Evolutionary conservation across 371 early-diverging fungal genomes (phyloP), one percentile per base, ranked within the genome.

Genomic region (Chytridium lagenaria): DNA sequence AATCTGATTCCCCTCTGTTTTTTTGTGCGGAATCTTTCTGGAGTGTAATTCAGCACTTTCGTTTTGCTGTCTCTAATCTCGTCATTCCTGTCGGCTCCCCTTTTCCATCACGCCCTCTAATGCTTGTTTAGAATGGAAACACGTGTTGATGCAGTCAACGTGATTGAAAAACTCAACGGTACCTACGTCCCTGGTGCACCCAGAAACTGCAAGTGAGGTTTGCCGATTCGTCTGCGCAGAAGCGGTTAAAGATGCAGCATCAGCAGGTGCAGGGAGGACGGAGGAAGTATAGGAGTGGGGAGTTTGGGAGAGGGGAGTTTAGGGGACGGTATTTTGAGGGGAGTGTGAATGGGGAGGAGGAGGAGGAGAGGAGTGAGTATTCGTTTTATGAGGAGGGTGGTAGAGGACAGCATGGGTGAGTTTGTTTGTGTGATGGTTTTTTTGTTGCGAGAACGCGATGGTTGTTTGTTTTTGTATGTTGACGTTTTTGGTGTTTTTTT

Each of bases 191-290:
- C 84, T 34, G 91, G 90, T n/a, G 80, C 87, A 1, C 84, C 23
- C 88, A 86, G 50, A 91, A 92, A 19, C 77, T 94, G 38, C 91
- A 92, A 71, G 91, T 93, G 10, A 90, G 93, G 2, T 93, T 92
- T 73, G 94, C 94, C 22, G 94, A 93, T 75, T 90, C 91, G 1
- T 83, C 85, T 23, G 92, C 90, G 31, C 93, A 94, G 74, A 93
- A 94, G 81, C 87, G 87, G 44, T 79, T 93, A 59, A 94, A 94
- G 81, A 16, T 30, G 44, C 34, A 67, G 67, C 69, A 74, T 36
- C 69, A 73, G 12, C 63, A 63, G 63, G 31, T 2, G 34, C 30
- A 36, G 63, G n/a, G n/a, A n/a, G n/a, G n/a, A n/a, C 63, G 12
- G 63, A 31, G 3, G 12, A 3, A 30, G 34, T 7, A 31, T 12